phyloP scores from a whole-genome alignment of 176 grass and related monocot genomes.

The Triticum aestivum region IWGSC_CS_RefSeq_v2.1 NC_057809.1:399829181-399829680 shows the following conservation, averaged over 20 bases:
- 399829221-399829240: neutral
- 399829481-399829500: neutral
- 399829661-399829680: neutral
- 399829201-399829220: neutral
- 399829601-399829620: slow-evolving; percentile 14
- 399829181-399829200: neutral
- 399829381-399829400: neutral
- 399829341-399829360: neutral
- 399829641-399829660: neutral
- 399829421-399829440: slow-evolving; percentile 40
- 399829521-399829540: slow-evolving; percentile 50
- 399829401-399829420: slow-evolving; percentile 42
- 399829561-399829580: slow-evolving; percentile 33
- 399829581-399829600: slow-evolving; percentile 3
- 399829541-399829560: slow-evolving; percentile 41
- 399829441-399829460: neutral
- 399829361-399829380: neutral
- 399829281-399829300: neutral
- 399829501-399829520: slow-evolving; percentile 19
- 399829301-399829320: too few relatives aligned
- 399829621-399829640: slow-evolving; percentile 20
- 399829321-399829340: neutral
- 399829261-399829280: neutral
- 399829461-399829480: neutral
- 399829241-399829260: neutral